phyloP scores from a whole-genome alignment of 2,329 filamentous ascomycete genomes.

The Fusarium setosum region DNA sequence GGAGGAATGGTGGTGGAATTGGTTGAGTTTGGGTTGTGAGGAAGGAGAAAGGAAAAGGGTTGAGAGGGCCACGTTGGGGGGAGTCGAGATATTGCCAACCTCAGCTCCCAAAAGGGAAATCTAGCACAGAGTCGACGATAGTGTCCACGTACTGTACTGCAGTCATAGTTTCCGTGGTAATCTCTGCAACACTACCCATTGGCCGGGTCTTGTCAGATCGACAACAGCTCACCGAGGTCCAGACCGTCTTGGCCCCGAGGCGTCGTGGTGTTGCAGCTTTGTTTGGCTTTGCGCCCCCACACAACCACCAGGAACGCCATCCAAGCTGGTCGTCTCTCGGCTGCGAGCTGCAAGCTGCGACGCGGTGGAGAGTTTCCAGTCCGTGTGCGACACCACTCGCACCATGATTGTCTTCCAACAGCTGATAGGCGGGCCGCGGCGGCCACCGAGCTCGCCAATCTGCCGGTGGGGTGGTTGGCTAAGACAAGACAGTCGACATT shows the following conservation, averaged over 20 bases:
- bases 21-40: constrained; percentile 1
- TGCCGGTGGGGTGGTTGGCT: constrained; percentile 26
- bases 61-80: background rate
- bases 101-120: background rate
- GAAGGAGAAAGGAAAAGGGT: background rate
- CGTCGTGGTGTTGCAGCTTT: constrained; percentile 5
- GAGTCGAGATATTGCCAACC: constrained; percentile 1
- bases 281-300: constrained; percentile 12
- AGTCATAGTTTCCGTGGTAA: background rate
- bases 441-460: constrained; percentile 40
- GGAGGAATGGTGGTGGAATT: background rate
- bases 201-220: constrained; percentile 33
- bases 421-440: constrained; percentile 32
- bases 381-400: constrained; percentile 16
- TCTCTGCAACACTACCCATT: constrained; percentile 21
- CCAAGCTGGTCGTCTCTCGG: constrained; percentile 17
- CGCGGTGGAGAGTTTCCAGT: constrained; percentile 16
- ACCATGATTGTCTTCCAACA: constrained; percentile 17
- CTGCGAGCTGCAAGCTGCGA: constrained; percentile 23
- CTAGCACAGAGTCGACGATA: constrained; percentile 8
- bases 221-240: constrained; percentile 36
- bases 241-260: constrained; percentile 33
- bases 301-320: constrained; percentile 24
- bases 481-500: constrained; percentile 3
- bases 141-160: no score